These are phyloP conservation scores for Elaeis guineensis DNA, from an alignment of 176 grass and related monocot genomes.

Conservation along the genomic window DNA sequence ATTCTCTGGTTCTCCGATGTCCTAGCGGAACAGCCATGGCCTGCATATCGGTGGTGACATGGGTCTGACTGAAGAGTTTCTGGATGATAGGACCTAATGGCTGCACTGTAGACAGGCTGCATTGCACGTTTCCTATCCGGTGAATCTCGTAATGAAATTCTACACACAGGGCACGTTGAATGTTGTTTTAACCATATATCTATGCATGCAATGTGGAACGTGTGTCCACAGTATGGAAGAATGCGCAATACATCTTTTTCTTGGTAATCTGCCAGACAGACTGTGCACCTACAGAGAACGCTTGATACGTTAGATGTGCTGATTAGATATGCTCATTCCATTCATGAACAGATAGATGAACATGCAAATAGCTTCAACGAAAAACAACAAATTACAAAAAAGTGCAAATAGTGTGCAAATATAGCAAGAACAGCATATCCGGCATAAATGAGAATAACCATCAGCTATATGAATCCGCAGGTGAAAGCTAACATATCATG, in stretches of 20 bases:
- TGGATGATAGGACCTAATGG: conserved; percentile 2
- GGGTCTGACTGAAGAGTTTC: conserved; percentile 6
- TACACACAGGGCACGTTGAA: conserved; percentile 89
- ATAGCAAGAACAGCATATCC: too few species aligned
- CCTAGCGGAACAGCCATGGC: conserved; percentile 30
- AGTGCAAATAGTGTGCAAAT: too few species aligned
- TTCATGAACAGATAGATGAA: too few species aligned
- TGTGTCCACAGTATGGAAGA: conserved; percentile 72
- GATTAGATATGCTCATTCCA: too few species aligned
- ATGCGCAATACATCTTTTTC: conserved; percentile 51
- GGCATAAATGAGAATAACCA: too few species aligned
- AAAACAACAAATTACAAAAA: too few species aligned
- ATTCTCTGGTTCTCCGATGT: conserved; percentile 30
- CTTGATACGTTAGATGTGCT: too few species aligned
- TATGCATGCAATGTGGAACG: conserved; percentile 75
- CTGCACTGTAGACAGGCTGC: conserved; percentile 16
- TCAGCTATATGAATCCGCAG: too few species aligned
- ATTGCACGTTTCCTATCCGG: conserved; percentile 42
- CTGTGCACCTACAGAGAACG: conserved; percentile 10
- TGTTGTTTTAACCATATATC: conserved; percentile 85
- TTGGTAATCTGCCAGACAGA: conserved; percentile 83
- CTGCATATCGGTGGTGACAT: background rate
- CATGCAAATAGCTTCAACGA: too few species aligned
- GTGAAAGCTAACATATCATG: too few species aligned
- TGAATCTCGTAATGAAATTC: conserved; percentile 73